Conservation (phyloP, 2,329 filamentous ascomycete species). For the Alternaria consortialis region DNA sequence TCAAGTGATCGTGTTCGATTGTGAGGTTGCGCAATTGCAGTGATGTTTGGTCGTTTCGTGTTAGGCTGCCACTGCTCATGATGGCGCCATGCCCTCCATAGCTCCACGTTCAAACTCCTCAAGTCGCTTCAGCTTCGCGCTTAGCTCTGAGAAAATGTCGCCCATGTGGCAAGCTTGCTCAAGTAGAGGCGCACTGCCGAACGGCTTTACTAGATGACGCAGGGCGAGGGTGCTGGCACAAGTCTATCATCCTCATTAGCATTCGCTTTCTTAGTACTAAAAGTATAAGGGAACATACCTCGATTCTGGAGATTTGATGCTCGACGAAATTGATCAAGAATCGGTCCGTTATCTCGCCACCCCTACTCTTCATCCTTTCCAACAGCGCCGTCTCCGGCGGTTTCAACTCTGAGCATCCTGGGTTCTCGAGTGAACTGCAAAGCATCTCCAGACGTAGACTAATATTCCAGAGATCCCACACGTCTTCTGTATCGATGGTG, state of each 20-base stretch:
- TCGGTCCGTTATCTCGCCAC: conserved; percentile 86
- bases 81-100: conserved; percentile 38
- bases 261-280: neutral
- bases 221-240: conserved; percentile 81
- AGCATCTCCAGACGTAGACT: conserved; percentile 91
- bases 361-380: conserved; percentile 74
- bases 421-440: conserved; percentile 84
- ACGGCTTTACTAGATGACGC: conserved; percentile 79
- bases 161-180: conserved; percentile 81
- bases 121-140: conserved; percentile 70
- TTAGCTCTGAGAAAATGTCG: conserved; percentile 71
- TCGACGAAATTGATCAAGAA: conserved; percentile 91
- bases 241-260: conserved; percentile 64
- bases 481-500: conserved; percentile 81
- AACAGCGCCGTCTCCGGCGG: conserved; percentile 84
- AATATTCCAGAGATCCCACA: conserved; percentile 91
- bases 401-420: conserved; percentile 69
- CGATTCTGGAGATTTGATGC: conserved; percentile 93
- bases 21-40: neutral
- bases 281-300: conserved; percentile 67
- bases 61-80: conserved; percentile 12
- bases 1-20: neutral
- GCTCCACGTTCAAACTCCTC: conserved; percentile 52
- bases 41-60: neutral
- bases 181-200: conserved; percentile 69